Base-by-base conservation (phyloP, 768 basidiomycete species). In the Suillus plorans region DNA sequence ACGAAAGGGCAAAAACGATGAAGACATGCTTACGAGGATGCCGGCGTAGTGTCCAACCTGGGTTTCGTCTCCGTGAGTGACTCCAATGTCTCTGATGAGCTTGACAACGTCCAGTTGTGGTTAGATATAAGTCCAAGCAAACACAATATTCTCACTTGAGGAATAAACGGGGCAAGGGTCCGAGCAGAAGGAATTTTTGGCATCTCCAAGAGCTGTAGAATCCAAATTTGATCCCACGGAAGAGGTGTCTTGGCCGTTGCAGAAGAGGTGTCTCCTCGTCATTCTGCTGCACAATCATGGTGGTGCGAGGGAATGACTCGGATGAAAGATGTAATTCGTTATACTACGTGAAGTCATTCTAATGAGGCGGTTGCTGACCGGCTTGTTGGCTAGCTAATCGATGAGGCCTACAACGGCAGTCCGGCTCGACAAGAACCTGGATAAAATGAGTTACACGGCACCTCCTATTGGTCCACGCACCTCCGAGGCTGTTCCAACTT, bases 101-200 rank as follows among this genome's bases (percentile, higher is more conserved):
- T 74, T 63, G 13, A 55, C 20, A 36, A 47, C 3, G 12, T 36
- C 13, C 47, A 7, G 12, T 31, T 28, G 14, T 7, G 28, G n/a
- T 18, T 5, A 50, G 49, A 25, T 25, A 63, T 1, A 13, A 52
- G 58, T 20, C 18, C 39, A 44, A 25, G 22, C 7, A 5, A 37
- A 44, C 36, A 13, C 1, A 49, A 31, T 5, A 41, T 9, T 60
- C 82, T 36, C 67, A 88, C 89, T 79, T 76, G 71, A 6, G 89
- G 89, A 52, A 86, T 83, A 70, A 91, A 92, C 0, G 91, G 91
- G 50, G 85, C 85, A 64, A 92, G 90, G 63, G 92, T 88, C 66
- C 89, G 84, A 13, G 84, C 84, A 7, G 90, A 88, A 63, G 92
- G 72, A 5, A 90, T 89, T 73, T 93, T 91, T 62, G 89, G 84